Percentiles rank a stretch among this genome's conserved stretches.
Evolutionary conservation across 2,329 filamentous ascomycete genomes (phyloP).

Genomic region (Apiospora sp.): DNA sequence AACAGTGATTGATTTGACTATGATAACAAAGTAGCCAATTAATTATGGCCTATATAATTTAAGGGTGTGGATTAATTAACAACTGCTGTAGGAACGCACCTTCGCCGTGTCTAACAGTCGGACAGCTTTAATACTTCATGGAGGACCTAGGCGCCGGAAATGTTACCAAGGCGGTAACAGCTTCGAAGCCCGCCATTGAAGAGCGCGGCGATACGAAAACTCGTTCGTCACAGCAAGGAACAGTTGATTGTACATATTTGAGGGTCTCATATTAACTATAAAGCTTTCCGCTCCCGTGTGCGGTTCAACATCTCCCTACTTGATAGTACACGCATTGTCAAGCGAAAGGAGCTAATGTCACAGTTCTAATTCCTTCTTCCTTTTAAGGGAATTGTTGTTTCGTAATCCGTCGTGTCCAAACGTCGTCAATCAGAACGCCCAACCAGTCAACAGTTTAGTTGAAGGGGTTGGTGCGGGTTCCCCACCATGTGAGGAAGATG

Average conservation of each 20-base stretch:
- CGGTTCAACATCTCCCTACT: not conserved
- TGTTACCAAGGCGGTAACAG: no score
- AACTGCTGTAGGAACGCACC: no score
- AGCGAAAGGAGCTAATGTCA: constrained; percentile 12
- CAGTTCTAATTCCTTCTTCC: constrained; percentile 1
- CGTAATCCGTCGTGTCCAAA: constrained; percentile 15
- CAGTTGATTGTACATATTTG: not conserved
- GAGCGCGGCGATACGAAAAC: no score
- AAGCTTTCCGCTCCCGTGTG: not conserved
- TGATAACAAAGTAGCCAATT: not conserved
- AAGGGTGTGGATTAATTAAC: no score
- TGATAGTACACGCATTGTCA: constrained; percentile 13
- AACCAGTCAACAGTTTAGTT: constrained; percentile 61
- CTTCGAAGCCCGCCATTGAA: no score
- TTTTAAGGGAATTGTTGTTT: not conserved
- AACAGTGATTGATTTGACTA: not conserved
- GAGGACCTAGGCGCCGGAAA: no score
- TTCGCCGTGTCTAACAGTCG: no score
- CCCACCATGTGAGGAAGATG: constrained; percentile 96
- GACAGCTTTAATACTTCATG: no score
- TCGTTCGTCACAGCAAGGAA: not conserved
- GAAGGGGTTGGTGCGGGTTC: constrained; percentile 92
- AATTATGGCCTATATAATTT: no score
- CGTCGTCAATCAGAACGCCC: constrained; percentile 22
- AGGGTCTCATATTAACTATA: constrained; percentile 17